These are phyloP conservation scores for Paxillus ammoniavirescens DNA, from an alignment of 768 basidiomycete species.

Conservation along the genomic window DNA sequence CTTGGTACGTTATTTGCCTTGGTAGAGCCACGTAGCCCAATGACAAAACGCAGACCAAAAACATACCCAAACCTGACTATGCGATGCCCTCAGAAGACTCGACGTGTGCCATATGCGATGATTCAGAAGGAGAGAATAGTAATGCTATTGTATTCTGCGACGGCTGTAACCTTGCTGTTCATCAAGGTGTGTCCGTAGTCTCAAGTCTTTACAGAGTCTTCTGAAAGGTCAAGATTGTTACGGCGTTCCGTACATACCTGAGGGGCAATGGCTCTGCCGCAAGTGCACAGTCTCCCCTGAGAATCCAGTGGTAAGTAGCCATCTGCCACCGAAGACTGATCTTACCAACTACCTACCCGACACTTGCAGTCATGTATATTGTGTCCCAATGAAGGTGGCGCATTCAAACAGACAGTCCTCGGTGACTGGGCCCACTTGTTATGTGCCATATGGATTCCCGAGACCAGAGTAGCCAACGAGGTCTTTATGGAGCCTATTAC, in stretches of 20 bases:
- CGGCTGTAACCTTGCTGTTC: constrained; percentile 98
- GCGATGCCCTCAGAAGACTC: constrained; percentile 93
- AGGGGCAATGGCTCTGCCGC: constrained; percentile 98
- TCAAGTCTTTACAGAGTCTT: background rate
- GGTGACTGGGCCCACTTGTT: constrained; percentile 96
- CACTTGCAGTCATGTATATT: constrained; percentile 77
- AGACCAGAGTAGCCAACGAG: constrained; percentile 88
- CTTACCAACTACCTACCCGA: background rate
- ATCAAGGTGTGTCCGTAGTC: constrained; percentile 71
- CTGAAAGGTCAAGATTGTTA: constrained; percentile 78
- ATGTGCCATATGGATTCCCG: constrained; percentile 97
- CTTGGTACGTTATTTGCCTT: constrained; percentile 54
- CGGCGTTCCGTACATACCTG: constrained; percentile 98
- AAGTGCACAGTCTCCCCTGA: constrained; percentile 99
- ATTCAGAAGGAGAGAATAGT: constrained; percentile 97
- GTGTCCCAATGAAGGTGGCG: constrained; percentile 95
- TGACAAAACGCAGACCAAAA: constrained; percentile 67
- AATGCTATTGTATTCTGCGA: constrained; percentile 99
- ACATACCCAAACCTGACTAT: constrained; percentile 84
- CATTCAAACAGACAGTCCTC: constrained; percentile 93
- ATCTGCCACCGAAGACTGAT: background rate
- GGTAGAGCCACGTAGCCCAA: background rate
- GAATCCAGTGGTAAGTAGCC: constrained; percentile 77
- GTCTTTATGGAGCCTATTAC: constrained; percentile 99
- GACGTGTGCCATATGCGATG: constrained; percentile 95